These are phyloP conservation scores for Saccharomyces pastorianus DNA, from an alignment of 1,139 yeast genomes.

Conservation along the genomic window DNA sequence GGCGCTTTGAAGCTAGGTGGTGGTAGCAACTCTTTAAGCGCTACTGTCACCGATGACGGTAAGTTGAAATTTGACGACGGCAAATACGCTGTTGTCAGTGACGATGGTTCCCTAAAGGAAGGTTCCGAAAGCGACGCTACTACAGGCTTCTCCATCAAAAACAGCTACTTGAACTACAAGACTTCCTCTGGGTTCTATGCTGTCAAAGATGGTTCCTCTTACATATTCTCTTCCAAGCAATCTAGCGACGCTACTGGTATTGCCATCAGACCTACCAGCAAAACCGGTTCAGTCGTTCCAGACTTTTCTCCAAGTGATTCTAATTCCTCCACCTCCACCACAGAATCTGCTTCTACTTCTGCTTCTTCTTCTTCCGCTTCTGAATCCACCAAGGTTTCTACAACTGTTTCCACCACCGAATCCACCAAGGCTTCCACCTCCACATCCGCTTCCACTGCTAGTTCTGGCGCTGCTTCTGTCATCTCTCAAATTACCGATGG, in stretches of 20 bases:
- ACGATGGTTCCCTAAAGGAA: slow-evolving; percentile 15
- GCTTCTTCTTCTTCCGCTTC: too few relatives aligned
- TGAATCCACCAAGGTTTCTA: neutral
- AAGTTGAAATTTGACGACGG: slow-evolving; percentile 25
- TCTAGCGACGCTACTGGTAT: slow-evolving; percentile 11
- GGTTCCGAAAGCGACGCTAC: slow-evolving; percentile 21
- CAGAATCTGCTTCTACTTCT: neutral
- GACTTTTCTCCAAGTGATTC: slow-evolving; percentile 13
- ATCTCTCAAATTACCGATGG: slow-evolving; percentile 3
- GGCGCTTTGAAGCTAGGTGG: slow-evolving; percentile 14
- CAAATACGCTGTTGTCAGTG: slow-evolving; percentile 22
- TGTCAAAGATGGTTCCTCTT: slow-evolving; percentile 10
- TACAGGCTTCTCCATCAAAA: slow-evolving; percentile 24
- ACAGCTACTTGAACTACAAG: slow-evolving; percentile 24
- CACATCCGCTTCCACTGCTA: neutral
- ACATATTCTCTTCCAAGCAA: slow-evolving; percentile 12
- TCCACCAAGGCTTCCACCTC: neutral
- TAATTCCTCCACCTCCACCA: neutral
- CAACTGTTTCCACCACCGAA: too few relatives aligned
- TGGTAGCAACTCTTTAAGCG: slow-evolving; percentile 7
- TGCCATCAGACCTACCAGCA: slow-evolving; percentile 13
- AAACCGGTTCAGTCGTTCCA: slow-evolving; percentile 10
- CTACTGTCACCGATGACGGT: slow-evolving; percentile 30
- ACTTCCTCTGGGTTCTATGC: slow-evolving; percentile 24
- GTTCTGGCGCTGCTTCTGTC: neutral